Evolutionary conservation across 768 basidiomycete species (phyloP).

Genomic region (Saitozyma sp.): DNA sequence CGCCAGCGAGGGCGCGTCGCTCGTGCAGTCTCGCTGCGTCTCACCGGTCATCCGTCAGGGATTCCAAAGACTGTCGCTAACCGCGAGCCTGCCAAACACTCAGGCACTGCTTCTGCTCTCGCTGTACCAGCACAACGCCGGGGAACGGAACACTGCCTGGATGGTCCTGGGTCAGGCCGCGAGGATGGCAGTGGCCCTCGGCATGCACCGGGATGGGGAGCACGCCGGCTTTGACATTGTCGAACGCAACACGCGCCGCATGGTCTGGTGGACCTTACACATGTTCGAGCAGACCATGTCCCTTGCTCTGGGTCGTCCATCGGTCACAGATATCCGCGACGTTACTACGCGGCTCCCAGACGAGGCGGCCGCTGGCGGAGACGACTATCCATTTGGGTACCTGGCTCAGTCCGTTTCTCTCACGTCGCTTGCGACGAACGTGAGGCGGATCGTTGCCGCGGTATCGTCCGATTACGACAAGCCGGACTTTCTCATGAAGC

Average conservation of each 20-base stretch:
- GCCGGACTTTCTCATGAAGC: neutral
- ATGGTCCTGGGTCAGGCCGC: constrained; percentile 17
- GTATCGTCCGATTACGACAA: constrained; percentile 6
- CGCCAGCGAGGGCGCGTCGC: neutral
- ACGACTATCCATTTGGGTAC: constrained; percentile 2
- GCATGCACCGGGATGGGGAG: constrained; percentile 20
- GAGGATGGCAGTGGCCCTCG: constrained; percentile 12
- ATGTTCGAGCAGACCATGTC: constrained; percentile 14
- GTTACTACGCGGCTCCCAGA: constrained; percentile 6
- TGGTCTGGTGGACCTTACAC: constrained; percentile 16
- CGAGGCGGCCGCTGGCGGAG: constrained; percentile 2
- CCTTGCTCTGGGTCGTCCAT: constrained; percentile 13
- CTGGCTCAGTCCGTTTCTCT: neutral
- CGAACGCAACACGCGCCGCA: constrained; percentile 14
- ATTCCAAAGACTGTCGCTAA: constrained; percentile 9
- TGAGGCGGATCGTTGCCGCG: constrained; percentile 10
- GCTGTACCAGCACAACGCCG: constrained; percentile 23
- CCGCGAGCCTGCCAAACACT: constrained; percentile 13
- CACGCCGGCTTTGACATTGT: constrained; percentile 10
- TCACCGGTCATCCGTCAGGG: constrained; percentile 16
- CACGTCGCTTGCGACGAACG: neutral
- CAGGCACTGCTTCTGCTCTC: constrained; percentile 15
- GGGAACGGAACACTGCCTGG: constrained; percentile 19
- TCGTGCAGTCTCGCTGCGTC: constrained; percentile 13
- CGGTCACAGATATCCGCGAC: constrained; percentile 9